phyloP scores from a whole-genome alignment of 2,329 filamentous ascomycete species.

The Macrophomina phaseolina region DNA sequence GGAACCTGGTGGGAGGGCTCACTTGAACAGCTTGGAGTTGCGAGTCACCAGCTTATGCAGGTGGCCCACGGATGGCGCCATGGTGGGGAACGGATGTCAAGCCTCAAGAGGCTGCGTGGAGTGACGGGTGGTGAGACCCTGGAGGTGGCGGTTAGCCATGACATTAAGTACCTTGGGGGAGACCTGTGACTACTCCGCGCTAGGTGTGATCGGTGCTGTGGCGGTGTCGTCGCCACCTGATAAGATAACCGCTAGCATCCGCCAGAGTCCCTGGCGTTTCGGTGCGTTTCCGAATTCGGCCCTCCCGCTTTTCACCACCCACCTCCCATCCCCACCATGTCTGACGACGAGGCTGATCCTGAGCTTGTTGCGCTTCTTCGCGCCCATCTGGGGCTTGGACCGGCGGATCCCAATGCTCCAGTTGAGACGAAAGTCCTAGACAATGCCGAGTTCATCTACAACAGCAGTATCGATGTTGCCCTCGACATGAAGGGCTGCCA shows the following conservation, averaged over 20 bases:
- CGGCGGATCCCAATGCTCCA: conserved; percentile 58
- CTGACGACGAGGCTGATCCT: conserved; percentile 87
- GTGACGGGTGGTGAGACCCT: conserved; percentile 19
- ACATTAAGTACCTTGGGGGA: conserved; percentile 5
- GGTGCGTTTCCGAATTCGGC: background rate
- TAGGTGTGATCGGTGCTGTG: background rate
- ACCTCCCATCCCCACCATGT: conserved; percentile 62
- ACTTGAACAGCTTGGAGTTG: conserved; percentile 50
- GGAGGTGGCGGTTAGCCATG: conserved; percentile 20
- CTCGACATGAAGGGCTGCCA: conserved; percentile 84
- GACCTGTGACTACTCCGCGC: background rate
- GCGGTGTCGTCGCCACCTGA: background rate
- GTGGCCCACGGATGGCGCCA: conserved; percentile 47
- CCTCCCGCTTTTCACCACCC: background rate
- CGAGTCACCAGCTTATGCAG: conserved; percentile 48
- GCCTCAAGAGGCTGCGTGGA: conserved; percentile 24
- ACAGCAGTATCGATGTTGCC: conserved; percentile 92
- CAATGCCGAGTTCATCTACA: conserved; percentile 83
- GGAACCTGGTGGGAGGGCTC: conserved; percentile 29
- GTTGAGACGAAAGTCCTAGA: conserved; percentile 83
- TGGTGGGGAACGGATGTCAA: conserved; percentile 32
- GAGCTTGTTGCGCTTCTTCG: conserved; percentile 87
- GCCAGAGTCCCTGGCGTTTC: background rate
- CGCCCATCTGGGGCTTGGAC: conserved; percentile 72
- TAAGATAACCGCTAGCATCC: background rate